Base-by-base conservation (phyloP, 2,329 filamentous ascomycete genomes). In the Keithomyces neogunnii region DNA sequence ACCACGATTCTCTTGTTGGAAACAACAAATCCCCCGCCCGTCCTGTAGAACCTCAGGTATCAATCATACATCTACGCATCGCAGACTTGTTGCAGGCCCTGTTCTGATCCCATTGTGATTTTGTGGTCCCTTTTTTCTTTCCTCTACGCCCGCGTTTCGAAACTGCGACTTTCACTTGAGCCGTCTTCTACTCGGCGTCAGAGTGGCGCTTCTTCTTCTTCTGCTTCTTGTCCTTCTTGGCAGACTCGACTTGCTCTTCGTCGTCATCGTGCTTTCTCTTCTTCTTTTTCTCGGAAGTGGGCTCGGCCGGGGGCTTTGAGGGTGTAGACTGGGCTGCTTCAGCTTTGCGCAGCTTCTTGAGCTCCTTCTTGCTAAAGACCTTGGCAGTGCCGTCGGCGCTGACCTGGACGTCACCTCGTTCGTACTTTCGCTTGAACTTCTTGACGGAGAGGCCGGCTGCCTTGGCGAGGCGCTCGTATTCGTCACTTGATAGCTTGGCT, bases 401-500 rank as follows among this genome's bases (percentile, higher is more conserved):
- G 57, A 89, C 72, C 63, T 81, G 75, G 57, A 90, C 85, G 62
- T 89, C 85, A 38, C 87, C 87, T 55, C 84, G 79, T 70, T 88
- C 86, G 58, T 82, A 82, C 76, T 89, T 89, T 66, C 84, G 78
- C 75, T 86, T 83, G 72, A 89, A 90, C 71, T 88, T 86, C 73
- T 81, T 82, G 50, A 87, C 79, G 6, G 84, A 86, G 53, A 90
- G 73, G 55, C 85, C 86, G 7, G 84, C 81, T 58, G 79, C 75
- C 53, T 78, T 80, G 40, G 87, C 87, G 45, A 85, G 67, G 44
- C 76, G 73, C 65, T 78, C 75, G 60, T 74, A 80, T 55, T 82
- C 78, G 54, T 70, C 76, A 63, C 75, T 81, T 57, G 68, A 80
- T 51, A 80, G 69, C 64, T 75, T 74, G 54, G 63, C 55, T 19